These are phyloP conservation scores for Eucalyptus rudis DNA, from an alignment of 345 rosid species.

Conservation along the genomic window DNA sequence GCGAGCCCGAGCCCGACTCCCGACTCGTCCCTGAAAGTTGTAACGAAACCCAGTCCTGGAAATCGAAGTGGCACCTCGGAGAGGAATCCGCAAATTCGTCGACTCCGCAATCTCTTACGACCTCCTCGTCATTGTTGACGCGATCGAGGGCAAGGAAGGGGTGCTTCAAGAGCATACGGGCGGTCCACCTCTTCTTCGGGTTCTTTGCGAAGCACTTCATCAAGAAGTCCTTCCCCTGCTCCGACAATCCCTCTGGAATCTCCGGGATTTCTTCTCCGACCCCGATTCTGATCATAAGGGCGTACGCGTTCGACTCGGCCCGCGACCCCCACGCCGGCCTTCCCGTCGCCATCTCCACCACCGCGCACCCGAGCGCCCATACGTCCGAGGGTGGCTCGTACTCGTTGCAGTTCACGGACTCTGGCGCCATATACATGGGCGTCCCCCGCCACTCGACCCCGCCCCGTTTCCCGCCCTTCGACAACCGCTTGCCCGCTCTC, in stretches of 20 bases:
- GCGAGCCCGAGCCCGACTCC: neutral
- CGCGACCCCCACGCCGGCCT: constrained; percentile 43
- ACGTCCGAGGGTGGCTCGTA: constrained; percentile 64
- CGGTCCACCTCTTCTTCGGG: constrained; percentile 50
- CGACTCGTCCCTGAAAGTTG: neutral
- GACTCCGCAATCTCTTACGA: neutral
- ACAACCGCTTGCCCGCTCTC: constrained; percentile 1
- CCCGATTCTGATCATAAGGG: constrained; percentile 46
- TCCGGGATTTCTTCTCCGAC: constrained; percentile 38
- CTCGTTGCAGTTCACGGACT: constrained; percentile 38
- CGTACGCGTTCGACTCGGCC: constrained; percentile 10
- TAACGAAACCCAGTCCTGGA: neutral
- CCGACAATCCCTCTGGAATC: constrained; percentile 46
- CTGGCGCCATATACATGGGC: constrained; percentile 73
- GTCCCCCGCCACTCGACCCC: constrained; percentile 49
- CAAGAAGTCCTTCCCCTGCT: constrained; percentile 64
- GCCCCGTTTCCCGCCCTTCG: neutral
- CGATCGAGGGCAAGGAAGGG: constrained; percentile 25
- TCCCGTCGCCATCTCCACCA: constrained; percentile 70
- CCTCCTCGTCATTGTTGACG: neutral
- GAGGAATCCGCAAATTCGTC: neutral
- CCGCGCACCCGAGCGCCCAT: constrained; percentile 81
- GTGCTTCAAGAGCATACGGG: constrained; percentile 62
- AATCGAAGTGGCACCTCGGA: constrained; percentile 2
- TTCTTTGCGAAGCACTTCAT: constrained; percentile 47